These are phyloP conservation scores for Leccinum subgranulosum DNA, from an alignment of 768 basidiomycete genomes.

Conservation along the genomic window DNA sequence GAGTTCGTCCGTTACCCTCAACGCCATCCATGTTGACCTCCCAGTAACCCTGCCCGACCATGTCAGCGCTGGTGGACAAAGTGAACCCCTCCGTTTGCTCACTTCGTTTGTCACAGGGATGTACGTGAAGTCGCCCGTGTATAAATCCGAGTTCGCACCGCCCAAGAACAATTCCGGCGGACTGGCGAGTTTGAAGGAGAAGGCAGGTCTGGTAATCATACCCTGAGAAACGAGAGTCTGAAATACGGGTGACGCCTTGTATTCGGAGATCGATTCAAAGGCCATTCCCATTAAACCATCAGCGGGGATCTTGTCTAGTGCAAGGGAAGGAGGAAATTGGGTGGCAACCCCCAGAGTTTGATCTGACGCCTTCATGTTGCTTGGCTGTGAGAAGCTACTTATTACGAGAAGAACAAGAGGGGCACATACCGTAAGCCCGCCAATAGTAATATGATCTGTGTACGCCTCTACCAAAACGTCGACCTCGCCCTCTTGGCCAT, in stretches of 20 bases:
- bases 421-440: conserved; percentile 5
- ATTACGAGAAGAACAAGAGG: background rate
- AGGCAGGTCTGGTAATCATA: conserved; percentile 22
- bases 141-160: conserved; percentile 42
- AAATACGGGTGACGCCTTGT: conserved; percentile 34
- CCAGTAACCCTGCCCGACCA: conserved; percentile 15
- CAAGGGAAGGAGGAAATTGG: conserved; percentile 1
- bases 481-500: background rate
- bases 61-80: background rate
- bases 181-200: conserved; percentile 46
- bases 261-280: conserved; percentile 37
- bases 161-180: conserved; percentile 50
- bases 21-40: conserved; percentile 15
- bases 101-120: conserved; percentile 8
- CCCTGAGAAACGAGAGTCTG: conserved; percentile 39
- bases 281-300: conserved; percentile 40
- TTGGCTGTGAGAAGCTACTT: background rate
- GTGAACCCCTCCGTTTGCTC: background rate
- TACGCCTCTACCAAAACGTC: conserved; percentile 7
- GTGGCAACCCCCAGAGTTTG: conserved; percentile 16
- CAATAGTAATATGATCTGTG: conserved; percentile 8
- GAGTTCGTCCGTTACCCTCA: background rate
- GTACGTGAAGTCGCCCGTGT: conserved; percentile 44
- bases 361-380: conserved; percentile 1
- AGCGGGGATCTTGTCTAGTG: background rate